These are phyloP conservation scores for Zygoascus biomembranicola DNA, from an alignment of 805 yeast genomes.

Conservation along the genomic window DNA sequence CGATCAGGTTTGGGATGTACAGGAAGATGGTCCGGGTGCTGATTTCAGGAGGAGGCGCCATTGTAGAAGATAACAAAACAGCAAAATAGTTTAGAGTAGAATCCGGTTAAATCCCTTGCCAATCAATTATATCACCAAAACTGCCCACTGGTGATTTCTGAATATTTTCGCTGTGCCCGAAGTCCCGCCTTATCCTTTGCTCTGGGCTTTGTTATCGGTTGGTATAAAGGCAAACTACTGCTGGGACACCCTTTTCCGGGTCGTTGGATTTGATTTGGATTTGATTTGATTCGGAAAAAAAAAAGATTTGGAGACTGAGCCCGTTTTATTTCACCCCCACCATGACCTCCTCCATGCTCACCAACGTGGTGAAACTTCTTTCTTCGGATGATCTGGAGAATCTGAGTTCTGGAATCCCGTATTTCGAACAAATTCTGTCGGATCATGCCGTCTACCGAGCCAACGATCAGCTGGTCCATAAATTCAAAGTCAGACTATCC, in stretches of 20 bases:
- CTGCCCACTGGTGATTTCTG: too few species aligned
- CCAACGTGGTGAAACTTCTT: neutral
- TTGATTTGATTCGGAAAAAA: too few species aligned
- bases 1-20: constrained; percentile 87
- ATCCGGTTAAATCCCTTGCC: too few species aligned
- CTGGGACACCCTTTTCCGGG: too few species aligned
- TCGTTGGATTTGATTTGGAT: too few species aligned
- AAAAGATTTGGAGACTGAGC: neutral
- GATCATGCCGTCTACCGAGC: neutral
- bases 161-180: too few species aligned
- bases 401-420: neutral
- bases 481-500: constrained; percentile 25
- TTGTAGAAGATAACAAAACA: too few species aligned
- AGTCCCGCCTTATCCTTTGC: too few species aligned
- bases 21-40: constrained; percentile 54
- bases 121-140: too few species aligned
- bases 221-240: too few species aligned
- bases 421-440: neutral
- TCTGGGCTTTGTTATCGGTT: too few species aligned
- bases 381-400: neutral
- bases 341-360: neutral
- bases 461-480: constrained; percentile 17
- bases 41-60: constrained; percentile 7
- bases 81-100: too few species aligned
- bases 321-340: neutral